Conservation (phyloP, 345 rosid species). For the Linum lewisii region DNA sequence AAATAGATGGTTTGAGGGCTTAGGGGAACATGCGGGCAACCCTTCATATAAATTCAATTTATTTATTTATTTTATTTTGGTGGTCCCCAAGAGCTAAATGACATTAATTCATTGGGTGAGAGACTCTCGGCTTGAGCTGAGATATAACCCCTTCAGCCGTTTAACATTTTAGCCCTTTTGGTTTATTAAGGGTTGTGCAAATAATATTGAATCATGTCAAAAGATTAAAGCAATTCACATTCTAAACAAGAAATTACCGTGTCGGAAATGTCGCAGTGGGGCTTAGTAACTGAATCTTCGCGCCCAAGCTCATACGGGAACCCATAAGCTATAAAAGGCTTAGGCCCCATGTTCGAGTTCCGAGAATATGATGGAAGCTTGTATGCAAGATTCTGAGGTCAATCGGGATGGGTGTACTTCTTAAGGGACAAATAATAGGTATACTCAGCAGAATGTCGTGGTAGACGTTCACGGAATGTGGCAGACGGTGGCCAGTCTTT, state of each 20-base stretch:
- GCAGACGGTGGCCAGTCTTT: conserved; percentile 84
- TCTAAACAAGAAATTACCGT: conserved; percentile 34
- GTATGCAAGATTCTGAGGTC: conserved; percentile 51
- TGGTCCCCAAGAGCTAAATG: too few relatives aligned
- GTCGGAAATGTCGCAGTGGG: conserved; percentile 86
- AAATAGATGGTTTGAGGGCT: too few relatives aligned
- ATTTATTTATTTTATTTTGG: too few relatives aligned
- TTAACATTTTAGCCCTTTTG: too few relatives aligned
- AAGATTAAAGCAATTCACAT: background rate
- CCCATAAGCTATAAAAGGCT: conserved; percentile 75
- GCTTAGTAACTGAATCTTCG: conserved; percentile 85
- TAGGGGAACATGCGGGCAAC: too few relatives aligned
- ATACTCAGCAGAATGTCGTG: conserved; percentile 67
- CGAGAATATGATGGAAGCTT: conserved; percentile 40
- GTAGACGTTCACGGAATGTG: conserved; percentile 42
- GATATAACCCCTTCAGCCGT: too few relatives aligned
- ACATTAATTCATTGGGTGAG: too few relatives aligned
- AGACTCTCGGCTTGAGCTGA: too few relatives aligned
- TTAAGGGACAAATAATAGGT: conserved; percentile 53
- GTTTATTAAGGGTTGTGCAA: too few relatives aligned
- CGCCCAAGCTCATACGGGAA: conserved; percentile 58
- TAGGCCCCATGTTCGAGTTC: conserved; percentile 86
- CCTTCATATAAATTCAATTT: too few relatives aligned
- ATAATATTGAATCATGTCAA: too few relatives aligned
- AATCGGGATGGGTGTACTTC: conserved; percentile 55